Percentiles rank a stretch among this genome's conserved stretches.
Conservation (phyloP, 1,139 yeast genomes). For the Schizosaccharomyces versatilis region DNA sequence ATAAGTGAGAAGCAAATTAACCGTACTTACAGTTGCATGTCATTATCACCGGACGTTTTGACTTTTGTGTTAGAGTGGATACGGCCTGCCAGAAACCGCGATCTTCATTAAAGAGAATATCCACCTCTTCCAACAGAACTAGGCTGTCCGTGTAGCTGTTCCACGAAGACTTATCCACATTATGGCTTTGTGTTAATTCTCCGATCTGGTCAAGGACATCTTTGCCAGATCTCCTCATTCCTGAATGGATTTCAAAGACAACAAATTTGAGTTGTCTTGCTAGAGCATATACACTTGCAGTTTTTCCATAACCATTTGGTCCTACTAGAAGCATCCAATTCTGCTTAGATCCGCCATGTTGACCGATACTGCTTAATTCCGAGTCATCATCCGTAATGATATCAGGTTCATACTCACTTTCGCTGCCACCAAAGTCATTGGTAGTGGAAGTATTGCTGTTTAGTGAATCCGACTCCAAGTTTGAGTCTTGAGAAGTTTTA, state of each 20-base stretch:
- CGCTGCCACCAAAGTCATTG: not conserved
- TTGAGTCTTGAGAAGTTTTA: not conserved
- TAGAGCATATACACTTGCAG: conserved; percentile 49
- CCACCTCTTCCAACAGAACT: conserved; percentile 69
- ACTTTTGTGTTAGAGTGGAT: conserved; percentile 36
- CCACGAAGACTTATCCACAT: conserved; percentile 34
- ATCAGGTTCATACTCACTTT: not conserved
- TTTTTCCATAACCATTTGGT: conserved; percentile 55
- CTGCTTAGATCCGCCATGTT: not conserved
- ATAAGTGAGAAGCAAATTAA: not conserved
- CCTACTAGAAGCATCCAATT: conserved; percentile 39
- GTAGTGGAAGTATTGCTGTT: not conserved
- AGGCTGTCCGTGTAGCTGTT: conserved; percentile 17
- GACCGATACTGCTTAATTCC: not conserved
- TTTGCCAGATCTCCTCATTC: conserved; percentile 48
- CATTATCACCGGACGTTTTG: conserved; percentile 60
- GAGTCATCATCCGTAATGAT: not conserved
- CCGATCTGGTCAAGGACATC: conserved; percentile 43
- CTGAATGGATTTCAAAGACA: conserved; percentile 62
- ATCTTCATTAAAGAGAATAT: conserved; percentile 59
- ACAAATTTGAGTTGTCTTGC: conserved; percentile 44
- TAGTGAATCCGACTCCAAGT: not conserved
- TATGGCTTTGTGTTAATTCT: conserved; percentile 68
- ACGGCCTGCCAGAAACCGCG: conserved; percentile 61
- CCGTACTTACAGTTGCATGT: conserved; percentile 28